phyloP scores from a whole-genome alignment of 2,329 filamentous ascomycete genomes.

The Lithohypha guttulata region DNA sequence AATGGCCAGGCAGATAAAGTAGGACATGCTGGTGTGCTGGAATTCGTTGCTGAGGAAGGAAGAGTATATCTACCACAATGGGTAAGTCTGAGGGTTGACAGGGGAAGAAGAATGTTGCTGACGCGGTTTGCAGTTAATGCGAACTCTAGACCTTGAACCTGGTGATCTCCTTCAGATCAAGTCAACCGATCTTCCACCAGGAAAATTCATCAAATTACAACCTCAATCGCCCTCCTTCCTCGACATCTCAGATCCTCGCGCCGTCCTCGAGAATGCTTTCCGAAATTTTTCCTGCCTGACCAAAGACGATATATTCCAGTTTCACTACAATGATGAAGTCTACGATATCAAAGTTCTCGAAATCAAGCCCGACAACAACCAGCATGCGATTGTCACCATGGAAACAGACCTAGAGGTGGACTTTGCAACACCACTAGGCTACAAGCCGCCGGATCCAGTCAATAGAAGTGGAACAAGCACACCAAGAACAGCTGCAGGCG shows the following conservation, averaged over 20 bases:
- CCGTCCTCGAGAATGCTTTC: constrained; percentile 92
- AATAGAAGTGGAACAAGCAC: constrained; percentile 74
- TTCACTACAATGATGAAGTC: constrained; percentile 87
- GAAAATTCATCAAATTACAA: constrained; percentile 90
- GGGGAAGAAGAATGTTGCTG: constrained; percentile 2
- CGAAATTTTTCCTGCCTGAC: constrained; percentile 90
- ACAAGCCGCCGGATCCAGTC: constrained; percentile 78
- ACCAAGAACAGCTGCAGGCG: constrained; percentile 53
- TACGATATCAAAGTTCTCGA: constrained; percentile 92
- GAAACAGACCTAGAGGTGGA: constrained; percentile 96
- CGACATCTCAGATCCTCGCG: constrained; percentile 93
- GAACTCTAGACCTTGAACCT: constrained; percentile 75
- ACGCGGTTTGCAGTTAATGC: constrained; percentile 66
- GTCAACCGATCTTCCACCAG: constrained; percentile 82
- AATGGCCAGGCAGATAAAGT: constrained; percentile 71
- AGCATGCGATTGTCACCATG: constrained; percentile 80
- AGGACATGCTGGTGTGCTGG: constrained; percentile 88
- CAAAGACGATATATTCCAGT: constrained; percentile 89
- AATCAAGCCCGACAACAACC: constrained; percentile 73
- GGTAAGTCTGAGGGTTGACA: constrained; percentile 42
- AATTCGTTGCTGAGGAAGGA: constrained; percentile 96
- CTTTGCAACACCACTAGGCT: constrained; percentile 87
- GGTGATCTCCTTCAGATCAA: constrained; percentile 93
- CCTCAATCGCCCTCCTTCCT: constrained; percentile 88
- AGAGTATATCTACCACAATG: constrained; percentile 93